Base-by-base conservation (phyloP, 495 filamentous ascomycete genomes). In the Filosporella fistucella region DNA sequence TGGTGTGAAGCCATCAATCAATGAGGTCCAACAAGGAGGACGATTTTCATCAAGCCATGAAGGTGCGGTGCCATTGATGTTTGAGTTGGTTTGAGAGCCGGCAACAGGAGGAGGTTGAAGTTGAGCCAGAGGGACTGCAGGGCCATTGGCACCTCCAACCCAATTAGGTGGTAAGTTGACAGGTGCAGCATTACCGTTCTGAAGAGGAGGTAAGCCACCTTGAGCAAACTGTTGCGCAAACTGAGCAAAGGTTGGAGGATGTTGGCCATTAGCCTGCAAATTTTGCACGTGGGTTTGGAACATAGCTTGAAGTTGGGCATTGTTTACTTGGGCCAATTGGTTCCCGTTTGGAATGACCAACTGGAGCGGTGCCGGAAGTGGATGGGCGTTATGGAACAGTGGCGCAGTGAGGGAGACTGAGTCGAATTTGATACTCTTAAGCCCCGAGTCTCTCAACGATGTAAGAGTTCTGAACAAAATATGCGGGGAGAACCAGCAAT, bases 401-500 rank as follows among this genome's bases (percentile, higher is more conserved):
- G 49, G 14, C 13, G 52, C 69, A 7, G 59, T 68, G 11, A 76
- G 57, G 2, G 73, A 77, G 22, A 77, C 66, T 0, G 71, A 68
- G 45, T 73, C 56, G 2, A 77, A 53, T 4, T 59, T 65, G 10
- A 75, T 54, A 4, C 55, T 61, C 28, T 64, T 48, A 6, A 75
- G 57, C 7, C 39, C 42, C 5, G 42, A 23, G 14, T 53, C 23
- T 2, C 42, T 45, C 55, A 62, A 54, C 0, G 34, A 35, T 2
- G 26, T 23, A 14, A 68, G 50, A 37, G 68, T 58, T 16, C 51
- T 42, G n/a, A 57, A 52, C 28, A 76, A 55, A 1, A 68, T 59
- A 23, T 67, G 52, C 11, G 73, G 72, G 8, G 58, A 57, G 13
- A 69, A 52, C 69, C 70, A 77, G 64, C 77, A 80, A 49, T 81